A percentile compares a stretch with the other conserved stretches of the same genome.
These are phyloP conservation scores for Schoenoplectus tabernaemontani DNA, from an alignment of 202 grass and related monocot species.

Conservation along the genomic window DNA sequence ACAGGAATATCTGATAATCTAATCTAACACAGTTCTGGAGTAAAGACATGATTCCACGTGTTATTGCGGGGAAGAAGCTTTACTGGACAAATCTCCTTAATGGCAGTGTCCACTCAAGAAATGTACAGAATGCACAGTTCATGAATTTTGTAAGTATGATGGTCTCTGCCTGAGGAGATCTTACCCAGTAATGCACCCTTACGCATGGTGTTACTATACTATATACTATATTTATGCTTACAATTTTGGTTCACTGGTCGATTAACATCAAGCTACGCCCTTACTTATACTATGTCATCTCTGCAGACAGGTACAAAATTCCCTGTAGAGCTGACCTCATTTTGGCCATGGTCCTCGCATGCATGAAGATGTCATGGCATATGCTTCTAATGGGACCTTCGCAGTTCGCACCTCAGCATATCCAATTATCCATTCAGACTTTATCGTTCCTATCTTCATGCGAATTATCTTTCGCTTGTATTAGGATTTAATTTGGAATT, in stretches of 20 bases:
- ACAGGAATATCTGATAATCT: background rate
- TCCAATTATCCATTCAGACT: background rate
- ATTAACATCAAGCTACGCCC: background rate
- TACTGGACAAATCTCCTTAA: conserved; percentile 63
- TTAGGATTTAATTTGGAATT: background rate
- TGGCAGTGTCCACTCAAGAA: conserved; percentile 26
- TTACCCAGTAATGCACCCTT: conserved; percentile 32
- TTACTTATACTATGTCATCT: background rate
- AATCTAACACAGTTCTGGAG: background rate
- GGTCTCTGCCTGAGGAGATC: conserved; percentile 43
- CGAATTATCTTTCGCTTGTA: background rate
- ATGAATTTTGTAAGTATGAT: background rate
- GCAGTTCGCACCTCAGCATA: background rate
- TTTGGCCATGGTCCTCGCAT: background rate
- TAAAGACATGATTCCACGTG: background rate
- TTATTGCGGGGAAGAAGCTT: conserved; percentile 17
- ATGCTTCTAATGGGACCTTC: background rate
- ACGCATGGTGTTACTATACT: background rate
- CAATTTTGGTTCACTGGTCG: background rate
- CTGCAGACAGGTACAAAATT: background rate
- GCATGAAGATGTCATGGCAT: background rate
- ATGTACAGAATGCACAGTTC: no score
- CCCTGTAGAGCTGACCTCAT: background rate
- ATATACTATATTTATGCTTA: background rate
- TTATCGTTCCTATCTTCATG: background rate